Conservation (phyloP, 768 basidiomycete species). For the Coprinellus micaceus region DNA sequence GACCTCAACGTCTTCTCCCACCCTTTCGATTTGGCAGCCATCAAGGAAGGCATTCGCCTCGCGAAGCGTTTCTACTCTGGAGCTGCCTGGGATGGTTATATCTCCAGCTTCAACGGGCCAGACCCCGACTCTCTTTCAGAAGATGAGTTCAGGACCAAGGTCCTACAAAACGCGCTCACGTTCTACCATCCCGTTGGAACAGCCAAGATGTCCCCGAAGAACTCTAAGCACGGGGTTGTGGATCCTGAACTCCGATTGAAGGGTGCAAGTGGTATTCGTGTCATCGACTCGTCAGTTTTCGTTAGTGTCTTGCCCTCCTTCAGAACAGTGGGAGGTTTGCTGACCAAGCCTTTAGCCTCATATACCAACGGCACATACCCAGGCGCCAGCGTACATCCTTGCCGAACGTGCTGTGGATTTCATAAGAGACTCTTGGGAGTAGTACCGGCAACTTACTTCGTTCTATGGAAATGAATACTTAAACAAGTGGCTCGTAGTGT, state of each 20-base stretch:
- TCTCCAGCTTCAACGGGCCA: not conserved
- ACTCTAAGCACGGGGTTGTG: constrained; percentile 25
- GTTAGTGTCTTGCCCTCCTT: constrained; percentile 15
- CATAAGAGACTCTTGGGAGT: not conserved
- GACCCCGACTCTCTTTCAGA: constrained; percentile 16
- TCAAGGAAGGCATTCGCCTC: constrained; percentile 9
- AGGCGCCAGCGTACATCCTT: not conserved
- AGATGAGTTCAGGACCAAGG: constrained; percentile 16
- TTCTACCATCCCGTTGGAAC: constrained; percentile 25
- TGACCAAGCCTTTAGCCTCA: not conserved
- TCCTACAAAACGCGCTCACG: constrained; percentile 14
- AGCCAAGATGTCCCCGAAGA: constrained; percentile 22
- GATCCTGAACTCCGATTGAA: constrained; percentile 30
- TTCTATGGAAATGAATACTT: no score
- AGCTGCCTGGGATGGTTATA: constrained; percentile 5
- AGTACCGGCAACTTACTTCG: not conserved
- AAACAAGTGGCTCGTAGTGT: no score
- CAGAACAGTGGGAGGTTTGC: not conserved
- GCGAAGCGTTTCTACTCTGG: constrained; percentile 2
- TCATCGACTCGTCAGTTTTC: constrained; percentile 30
- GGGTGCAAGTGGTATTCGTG: constrained; percentile 23
- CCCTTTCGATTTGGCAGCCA: constrained; percentile 4
- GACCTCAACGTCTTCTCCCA: constrained; percentile 3
- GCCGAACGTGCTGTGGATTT: not conserved
- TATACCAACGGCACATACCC: not conserved